These are phyloP conservation scores for Platismatia glauca DNA, from an alignment of 495 filamentous ascomycete genomes.

Conservation along the genomic window DNA sequence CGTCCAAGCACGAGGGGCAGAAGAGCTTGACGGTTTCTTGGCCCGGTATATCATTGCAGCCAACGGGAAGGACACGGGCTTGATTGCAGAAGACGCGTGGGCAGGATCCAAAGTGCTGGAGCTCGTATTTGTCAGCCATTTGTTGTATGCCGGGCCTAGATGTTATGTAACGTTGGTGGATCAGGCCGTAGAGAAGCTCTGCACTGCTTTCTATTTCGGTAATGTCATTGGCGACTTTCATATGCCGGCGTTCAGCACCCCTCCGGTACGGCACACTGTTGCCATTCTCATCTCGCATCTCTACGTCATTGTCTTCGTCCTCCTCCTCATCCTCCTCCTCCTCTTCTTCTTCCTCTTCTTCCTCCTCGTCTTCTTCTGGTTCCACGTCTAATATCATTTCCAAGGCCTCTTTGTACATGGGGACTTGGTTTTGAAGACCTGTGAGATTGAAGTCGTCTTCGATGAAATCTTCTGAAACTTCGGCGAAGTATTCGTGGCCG, in stretches of 20 bases:
- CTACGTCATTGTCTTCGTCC: conserved; percentile 67
- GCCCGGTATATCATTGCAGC: conserved; percentile 84
- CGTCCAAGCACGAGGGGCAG: conserved; percentile 91
- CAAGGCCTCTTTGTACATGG: conserved; percentile 96
- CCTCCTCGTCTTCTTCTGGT: conserved; percentile 83
- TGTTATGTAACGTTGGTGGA: conserved; percentile 97
- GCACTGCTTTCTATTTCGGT: conserved; percentile 94
- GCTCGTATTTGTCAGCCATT: conserved; percentile 98
- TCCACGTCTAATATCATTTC: conserved; percentile 99
- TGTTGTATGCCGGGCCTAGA: conserved; percentile 95
- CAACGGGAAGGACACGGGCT: conserved; percentile 83
- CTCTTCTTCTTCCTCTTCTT: conserved; percentile 61
- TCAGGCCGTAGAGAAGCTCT: conserved; percentile 93
- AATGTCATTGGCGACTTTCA: conserved; percentile 80
- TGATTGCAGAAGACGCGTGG: conserved; percentile 82
- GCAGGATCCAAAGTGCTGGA: conserved; percentile 89
- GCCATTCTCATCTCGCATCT: conserved; percentile 63
- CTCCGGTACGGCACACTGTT: conserved; percentile 57
- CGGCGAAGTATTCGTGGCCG: conserved; percentile 97
- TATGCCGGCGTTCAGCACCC: conserved; percentile 62
- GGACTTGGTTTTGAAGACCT: conserved; percentile 85
- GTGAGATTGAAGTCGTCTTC: conserved; percentile 99
- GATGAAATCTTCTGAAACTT: conserved; percentile 97
- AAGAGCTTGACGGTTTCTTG: conserved; percentile 98
- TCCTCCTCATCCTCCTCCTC: conserved; percentile 68